A percentile compares a stretch with the other conserved stretches of the same genome.
phyloP scores from a whole-genome alignment of 1,139 yeast species.

The Suhomyces guaymorum region DNA sequence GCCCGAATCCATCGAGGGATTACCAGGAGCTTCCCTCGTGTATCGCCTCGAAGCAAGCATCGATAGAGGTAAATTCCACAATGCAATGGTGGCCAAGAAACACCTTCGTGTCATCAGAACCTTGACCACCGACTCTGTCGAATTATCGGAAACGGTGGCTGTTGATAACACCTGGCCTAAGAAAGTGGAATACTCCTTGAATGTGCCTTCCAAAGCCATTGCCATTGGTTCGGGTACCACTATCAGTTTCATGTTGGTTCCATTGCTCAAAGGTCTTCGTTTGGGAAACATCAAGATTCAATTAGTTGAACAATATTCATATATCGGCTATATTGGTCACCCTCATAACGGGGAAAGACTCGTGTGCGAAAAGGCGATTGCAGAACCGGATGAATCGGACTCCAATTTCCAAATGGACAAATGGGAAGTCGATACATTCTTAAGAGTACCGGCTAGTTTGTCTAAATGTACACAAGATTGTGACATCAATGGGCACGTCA shows the following conservation, averaged over 20 bases:
- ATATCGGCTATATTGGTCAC: slow-evolving; percentile 58
- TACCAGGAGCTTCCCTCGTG: slow-evolving; percentile 79
- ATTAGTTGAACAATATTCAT: slow-evolving; percentile 66
- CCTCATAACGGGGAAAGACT: slow-evolving; percentile 60
- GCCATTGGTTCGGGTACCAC: slow-evolving; percentile 85
- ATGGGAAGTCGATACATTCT: slow-evolving; percentile 70
- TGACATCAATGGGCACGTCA: slow-evolving; percentile 58
- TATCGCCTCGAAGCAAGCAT: slow-evolving; percentile 78
- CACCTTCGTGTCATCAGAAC: slow-evolving; percentile 87
- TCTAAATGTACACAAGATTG: slow-evolving; percentile 85
- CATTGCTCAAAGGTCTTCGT: slow-evolving; percentile 75
- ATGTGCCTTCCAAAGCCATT: slow-evolving; percentile 83
- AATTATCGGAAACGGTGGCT: slow-evolving; percentile 86
- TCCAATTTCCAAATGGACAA: slow-evolving; percentile 56
- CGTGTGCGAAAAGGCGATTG: slow-evolving; percentile 43
- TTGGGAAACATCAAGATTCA: slow-evolving; percentile 71
- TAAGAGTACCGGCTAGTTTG: slow-evolving; percentile 70
- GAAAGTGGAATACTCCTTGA: slow-evolving; percentile 86
- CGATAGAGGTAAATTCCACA: slow-evolving; percentile 79
- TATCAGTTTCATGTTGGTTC: slow-evolving; percentile 70
- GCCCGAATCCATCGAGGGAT: slow-evolving; percentile 88
- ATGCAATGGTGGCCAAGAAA: slow-evolving; percentile 64
- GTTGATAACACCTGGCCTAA: slow-evolving; percentile 97
- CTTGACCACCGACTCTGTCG: slow-evolving; percentile 82
- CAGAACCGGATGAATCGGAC: slow-evolving; percentile 36